phyloP scores from a whole-genome alignment of 1,284 basidiomycete species.

The Meripilus lineatus region DNA sequence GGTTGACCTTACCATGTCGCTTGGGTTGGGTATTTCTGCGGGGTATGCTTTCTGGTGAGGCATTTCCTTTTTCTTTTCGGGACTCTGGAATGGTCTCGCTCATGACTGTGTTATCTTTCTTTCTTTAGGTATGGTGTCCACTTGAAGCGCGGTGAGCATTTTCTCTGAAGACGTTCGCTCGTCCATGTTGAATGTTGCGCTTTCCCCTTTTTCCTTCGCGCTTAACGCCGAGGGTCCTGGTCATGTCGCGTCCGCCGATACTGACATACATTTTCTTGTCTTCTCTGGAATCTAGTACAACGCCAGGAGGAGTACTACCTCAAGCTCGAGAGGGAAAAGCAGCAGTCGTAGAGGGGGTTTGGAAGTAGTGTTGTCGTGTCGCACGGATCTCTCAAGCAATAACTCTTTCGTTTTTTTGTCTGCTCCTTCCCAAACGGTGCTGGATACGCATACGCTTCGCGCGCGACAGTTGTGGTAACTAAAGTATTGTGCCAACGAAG shows the following conservation, averaged over 20 bases:
- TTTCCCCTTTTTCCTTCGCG: too few relatives aligned
- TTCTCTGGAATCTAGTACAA: too few relatives aligned
- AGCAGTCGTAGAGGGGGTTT: conserved; percentile 17
- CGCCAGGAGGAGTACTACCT: conserved; percentile 80
- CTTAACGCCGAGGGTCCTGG: conserved; percentile 8
- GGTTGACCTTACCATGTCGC: conserved; percentile 66
- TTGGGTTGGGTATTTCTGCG: conserved; percentile 68
- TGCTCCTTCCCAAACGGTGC: too few relatives aligned
- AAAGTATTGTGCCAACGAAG: too few relatives aligned
- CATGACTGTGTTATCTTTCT: conserved; percentile 14
- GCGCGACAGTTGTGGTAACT: too few relatives aligned
- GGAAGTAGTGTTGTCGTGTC: neutral
- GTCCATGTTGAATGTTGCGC: too few relatives aligned
- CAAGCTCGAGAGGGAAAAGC: conserved; percentile 61
- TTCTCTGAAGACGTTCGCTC: neutral
- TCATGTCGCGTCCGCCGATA: neutral
- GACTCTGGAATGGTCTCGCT: conserved; percentile 1
- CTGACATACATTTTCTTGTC: conserved; percentile 10
- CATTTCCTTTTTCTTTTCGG: conserved; percentile 12
- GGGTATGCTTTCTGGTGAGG: conserved; percentile 80
- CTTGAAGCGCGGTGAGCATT: conserved; percentile 61
- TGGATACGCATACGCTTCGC: too few relatives aligned
- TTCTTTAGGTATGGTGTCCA: conserved; percentile 72
- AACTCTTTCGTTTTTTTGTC: too few relatives aligned
- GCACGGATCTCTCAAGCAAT: too few relatives aligned